Evolutionary conservation across 148 eudicot genomes (phyloP), one percentile per base, ranked within the genome.

Genomic region (Camellia lanceoleosa): DNA sequence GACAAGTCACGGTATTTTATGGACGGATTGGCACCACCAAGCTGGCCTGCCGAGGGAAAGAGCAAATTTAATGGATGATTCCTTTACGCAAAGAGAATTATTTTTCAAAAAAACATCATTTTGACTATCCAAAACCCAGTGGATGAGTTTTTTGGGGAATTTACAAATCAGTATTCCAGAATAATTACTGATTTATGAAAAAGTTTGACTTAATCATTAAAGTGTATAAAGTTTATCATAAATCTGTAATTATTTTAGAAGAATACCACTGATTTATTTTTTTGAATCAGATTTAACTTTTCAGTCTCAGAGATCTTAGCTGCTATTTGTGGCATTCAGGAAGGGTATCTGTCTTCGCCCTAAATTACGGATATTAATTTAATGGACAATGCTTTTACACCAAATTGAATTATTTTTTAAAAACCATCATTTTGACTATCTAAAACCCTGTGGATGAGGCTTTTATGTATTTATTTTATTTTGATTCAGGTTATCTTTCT

Each of bases 31-130:
- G 43, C 42, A 44, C 19, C 23, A 49, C 71, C 71, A 49, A 77
- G 46, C 9, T 77, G 80, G 62, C 46, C 72, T 66, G 58, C 23
- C 67, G n/a, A n/a, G n/a, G n/a, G n/a, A n/a, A n/a, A n/a, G n/a
- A n/a, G n/a, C n/a, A n/a, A n/a, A n/a, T n/a, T 12, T n/a, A 56
- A 12, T 64, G 71, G 46, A 20, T 5, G 42, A 61, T 67, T 14
- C 4, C n/a, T 52, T 66, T 43, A 11, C 18, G 2, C n/a, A 14
- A 5, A 18, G 14, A 0, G 8, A 38, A 30, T 77, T 23, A 0
- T 30, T 10, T 19, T 63, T n/a, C n/a, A n/a, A 5, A 15, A 38
- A 14, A 66, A 38, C 41, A 44, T 46, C 5, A 62, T 44, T 61
- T 9, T 51, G 19, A 51, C 38, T 41, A 13, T 64, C 47, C 15